Conservation (phyloP, 2,329 filamentous ascomycete genomes). For the Neocucurbitaria cava region DNA sequence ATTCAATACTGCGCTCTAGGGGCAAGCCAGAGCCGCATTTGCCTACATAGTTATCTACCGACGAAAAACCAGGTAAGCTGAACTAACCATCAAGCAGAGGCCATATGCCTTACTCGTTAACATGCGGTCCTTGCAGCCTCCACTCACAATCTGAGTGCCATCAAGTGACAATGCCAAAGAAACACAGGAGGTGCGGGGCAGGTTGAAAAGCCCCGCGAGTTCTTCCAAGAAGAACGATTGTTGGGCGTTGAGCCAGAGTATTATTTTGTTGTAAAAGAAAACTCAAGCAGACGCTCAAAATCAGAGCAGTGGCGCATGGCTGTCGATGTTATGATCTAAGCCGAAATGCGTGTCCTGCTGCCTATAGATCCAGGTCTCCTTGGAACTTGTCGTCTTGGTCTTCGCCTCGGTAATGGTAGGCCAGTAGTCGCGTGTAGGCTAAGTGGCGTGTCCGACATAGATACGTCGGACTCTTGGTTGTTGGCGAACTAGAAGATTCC, state of each 20-base stretch:
- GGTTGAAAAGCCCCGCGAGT: slow-evolving; percentile 69
- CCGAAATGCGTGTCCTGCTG: slow-evolving; percentile 42
- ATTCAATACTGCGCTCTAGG: slow-evolving; percentile 4
- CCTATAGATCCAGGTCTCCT: slow-evolving; percentile 36
- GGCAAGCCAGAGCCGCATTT: slow-evolving; percentile 13
- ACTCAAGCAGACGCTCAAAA: slow-evolving; percentile 73
- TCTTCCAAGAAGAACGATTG: slow-evolving; percentile 57
- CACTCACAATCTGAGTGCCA: slow-evolving; percentile 17
- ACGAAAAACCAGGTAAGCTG: slow-evolving; percentile 19
- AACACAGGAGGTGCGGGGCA: slow-evolving; percentile 54
- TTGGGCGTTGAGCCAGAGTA: slow-evolving; percentile 78
- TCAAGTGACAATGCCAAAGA: slow-evolving; percentile 25
- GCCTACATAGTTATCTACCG: slow-evolving; percentile 17
- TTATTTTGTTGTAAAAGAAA: slow-evolving; percentile 83
- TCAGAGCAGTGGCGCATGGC: slow-evolving; percentile 53
- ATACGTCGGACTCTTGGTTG: slow-evolving; percentile 23
- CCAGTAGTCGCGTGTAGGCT: slow-evolving; percentile 31
- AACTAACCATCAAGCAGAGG: slow-evolving; percentile 4
- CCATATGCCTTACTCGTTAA: slow-evolving; percentile 9
- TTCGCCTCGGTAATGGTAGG: slow-evolving; percentile 19
- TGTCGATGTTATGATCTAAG: slow-evolving; percentile 77
- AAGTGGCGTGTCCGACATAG: slow-evolving; percentile 35
- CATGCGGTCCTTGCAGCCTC: slow-evolving; percentile 20
- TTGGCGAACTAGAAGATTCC: slow-evolving; percentile 73
- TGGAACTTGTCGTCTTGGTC: slow-evolving; percentile 22